Percentiles rank a stretch among this genome's conserved stretches.
phyloP scores from a whole-genome alignment of 257 asterid genomes.

The Fraxinus anomala region DNA sequence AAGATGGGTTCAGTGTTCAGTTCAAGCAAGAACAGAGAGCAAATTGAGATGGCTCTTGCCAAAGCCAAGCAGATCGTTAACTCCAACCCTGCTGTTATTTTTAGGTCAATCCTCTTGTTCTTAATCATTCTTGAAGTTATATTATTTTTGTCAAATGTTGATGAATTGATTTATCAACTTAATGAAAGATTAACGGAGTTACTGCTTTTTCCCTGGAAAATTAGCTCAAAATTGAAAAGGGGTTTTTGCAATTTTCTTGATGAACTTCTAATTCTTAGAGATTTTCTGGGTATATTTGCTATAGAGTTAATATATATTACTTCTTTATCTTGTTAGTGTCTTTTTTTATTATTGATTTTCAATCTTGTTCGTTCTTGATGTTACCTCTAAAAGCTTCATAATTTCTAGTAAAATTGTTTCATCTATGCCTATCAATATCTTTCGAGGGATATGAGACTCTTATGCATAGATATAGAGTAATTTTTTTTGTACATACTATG shows the following conservation, averaged over 20 bases:
- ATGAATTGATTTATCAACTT: not conserved
- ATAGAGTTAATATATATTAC: not conserved
- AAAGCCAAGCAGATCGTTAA: slow-evolving; percentile 72
- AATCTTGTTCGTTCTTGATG: slow-evolving; percentile 2
- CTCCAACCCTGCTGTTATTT: slow-evolving; percentile 69
- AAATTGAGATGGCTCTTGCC: slow-evolving; percentile 58
- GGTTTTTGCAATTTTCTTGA: not conserved
- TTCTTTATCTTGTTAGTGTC: not conserved
- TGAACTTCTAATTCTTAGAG: not conserved
- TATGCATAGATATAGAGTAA: no score
- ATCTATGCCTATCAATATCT: not conserved
- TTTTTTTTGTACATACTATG: no score
- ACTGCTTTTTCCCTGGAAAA: not conserved
- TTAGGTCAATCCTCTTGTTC: slow-evolving; percentile 44
- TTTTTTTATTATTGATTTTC: not conserved
- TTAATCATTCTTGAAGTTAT: not conserved
- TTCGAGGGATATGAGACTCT: no score
- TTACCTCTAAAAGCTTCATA: not conserved
- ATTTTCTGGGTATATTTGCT: not conserved
- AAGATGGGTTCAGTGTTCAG: slow-evolving; percentile 68
- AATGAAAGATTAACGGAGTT: not conserved
- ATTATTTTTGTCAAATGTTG: not conserved
- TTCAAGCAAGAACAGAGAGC: slow-evolving; percentile 46
- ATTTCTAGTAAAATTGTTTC: not conserved
- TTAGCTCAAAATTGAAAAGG: not conserved